Percentiles rank a stretch among this genome's conserved stretches.
phyloP scores from a whole-genome alignment of 768 basidiomycete genomes.

The Auricularia cornea region DNA sequence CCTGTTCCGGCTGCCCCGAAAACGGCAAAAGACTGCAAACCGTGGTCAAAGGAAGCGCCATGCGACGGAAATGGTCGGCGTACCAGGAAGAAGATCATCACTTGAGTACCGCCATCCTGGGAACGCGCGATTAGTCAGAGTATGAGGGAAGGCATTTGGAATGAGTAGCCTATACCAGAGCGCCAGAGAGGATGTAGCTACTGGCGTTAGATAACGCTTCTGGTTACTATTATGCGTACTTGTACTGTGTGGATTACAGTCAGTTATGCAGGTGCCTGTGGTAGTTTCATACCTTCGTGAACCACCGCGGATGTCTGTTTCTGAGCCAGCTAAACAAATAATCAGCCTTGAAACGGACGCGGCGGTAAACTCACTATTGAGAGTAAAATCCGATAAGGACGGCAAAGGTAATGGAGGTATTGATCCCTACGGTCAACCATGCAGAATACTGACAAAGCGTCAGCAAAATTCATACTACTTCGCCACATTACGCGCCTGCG shows the following conservation, averaged over 20 bases:
- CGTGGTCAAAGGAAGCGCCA: constrained; percentile 12
- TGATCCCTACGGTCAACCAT: constrained; percentile 12
- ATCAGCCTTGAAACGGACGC: no score
- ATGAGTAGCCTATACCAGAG: constrained; percentile 21
- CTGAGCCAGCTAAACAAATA: constrained; percentile 17
- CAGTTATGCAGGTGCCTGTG: neutral
- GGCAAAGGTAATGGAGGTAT: constrained; percentile 12
- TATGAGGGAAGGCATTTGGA: no score
- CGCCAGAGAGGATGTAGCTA: constrained; percentile 35
- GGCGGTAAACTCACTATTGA: constrained; percentile 11
- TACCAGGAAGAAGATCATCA: constrained; percentile 12
- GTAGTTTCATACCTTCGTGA: constrained; percentile 29
- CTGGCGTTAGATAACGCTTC: no score
- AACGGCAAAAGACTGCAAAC: constrained; percentile 17
- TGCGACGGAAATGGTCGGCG: neutral
- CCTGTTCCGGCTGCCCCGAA: constrained; percentile 21
- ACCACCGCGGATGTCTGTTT: constrained; percentile 30
- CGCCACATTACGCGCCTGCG: neutral
- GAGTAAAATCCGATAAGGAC: constrained; percentile 17
- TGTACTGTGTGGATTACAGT: neutral
- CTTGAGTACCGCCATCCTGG: constrained; percentile 30
- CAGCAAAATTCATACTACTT: no score
- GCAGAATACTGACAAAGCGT: neutral
- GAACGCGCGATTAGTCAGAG: neutral
- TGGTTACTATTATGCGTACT: no score